Evolutionary conservation across 108 stramenopile species (phyloP), one percentile per base, ranked within the genome.

Genomic region (Nitzschia palea): DNA sequence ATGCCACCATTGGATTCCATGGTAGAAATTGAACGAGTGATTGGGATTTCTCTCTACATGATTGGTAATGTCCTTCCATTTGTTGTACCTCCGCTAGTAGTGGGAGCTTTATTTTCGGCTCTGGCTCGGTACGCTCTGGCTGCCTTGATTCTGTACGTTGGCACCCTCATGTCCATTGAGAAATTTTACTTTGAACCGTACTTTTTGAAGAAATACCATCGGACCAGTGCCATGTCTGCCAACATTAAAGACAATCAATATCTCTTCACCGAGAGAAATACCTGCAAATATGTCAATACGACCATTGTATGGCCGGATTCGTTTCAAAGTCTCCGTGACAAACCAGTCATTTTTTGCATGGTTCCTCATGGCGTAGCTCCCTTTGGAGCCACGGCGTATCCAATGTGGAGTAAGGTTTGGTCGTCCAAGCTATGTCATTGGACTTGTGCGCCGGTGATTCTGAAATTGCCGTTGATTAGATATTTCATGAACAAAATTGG

Each of bases 301-400:
- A 62, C 47, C 37, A 75, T 80, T 31, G 79, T 85, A 6, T 85
- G 84, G 84, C 82, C 84, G 0, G 48, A 76, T 33, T 55, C 58
- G 0, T 23, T 87, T 2, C 77, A 83, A 4, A n/a, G 23, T 0
- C 22, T 80, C 64, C 30, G 57, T 53, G 45, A 71, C 32, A 47
- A 66, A 35, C 73, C 80, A 2, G 55, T 85, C 10, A 85, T 88
- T 23, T 88, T 78, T 47, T 79, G 84, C 45, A 42, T 71, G 35
- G 72, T 88, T 8, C 87, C 87, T 14, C 87, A 88, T 48, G 84
- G 82, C 10, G 79, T 73, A 6, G 82, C 74, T 43, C 87, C 87
- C 17, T 69, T 83, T 32, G 87, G 87, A 0, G 78, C 84, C 26
- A 82, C 81, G 0, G 79, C 81, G 2, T 88, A 88, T 68, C 87